Conservation (phyloP, 345 rosid species). For the Populus alba region DNA sequence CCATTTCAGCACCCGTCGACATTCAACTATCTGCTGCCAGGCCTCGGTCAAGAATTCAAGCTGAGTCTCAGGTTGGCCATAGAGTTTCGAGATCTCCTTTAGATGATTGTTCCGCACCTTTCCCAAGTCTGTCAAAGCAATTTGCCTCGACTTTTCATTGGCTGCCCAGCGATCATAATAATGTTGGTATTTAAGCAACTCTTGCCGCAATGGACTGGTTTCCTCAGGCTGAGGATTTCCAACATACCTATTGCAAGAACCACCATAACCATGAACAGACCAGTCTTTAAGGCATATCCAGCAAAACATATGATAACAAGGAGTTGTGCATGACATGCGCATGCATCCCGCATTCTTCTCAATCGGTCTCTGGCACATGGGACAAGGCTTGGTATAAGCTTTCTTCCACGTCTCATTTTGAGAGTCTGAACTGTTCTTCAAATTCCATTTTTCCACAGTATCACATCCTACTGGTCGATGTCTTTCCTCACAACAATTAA, state of each 20-base stretch:
- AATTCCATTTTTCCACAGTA: constrained; percentile 24
- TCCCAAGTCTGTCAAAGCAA: constrained; percentile 10
- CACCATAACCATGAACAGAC: background rate
- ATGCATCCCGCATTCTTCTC: constrained; percentile 30
- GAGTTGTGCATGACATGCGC: constrained; percentile 25
- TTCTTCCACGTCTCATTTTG: constrained; percentile 21
- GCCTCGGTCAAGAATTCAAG: constrained; percentile 24
- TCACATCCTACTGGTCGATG: constrained; percentile 25
- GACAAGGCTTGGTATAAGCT: constrained; percentile 29
- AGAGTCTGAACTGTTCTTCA: constrained; percentile 24
- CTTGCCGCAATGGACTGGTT: background rate
- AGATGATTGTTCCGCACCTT: background rate
- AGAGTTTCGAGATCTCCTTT: background rate
- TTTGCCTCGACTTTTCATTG: constrained; percentile 19
- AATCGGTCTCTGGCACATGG: constrained; percentile 24
- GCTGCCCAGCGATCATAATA: constrained; percentile 37
- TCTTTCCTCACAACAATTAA: constrained; percentile 1
- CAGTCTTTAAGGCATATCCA: constrained; percentile 27
- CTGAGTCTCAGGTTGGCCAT: background rate
- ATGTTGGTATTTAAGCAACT: constrained; percentile 21
- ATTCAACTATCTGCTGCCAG: constrained; percentile 30
- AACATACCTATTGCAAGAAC: background rate
- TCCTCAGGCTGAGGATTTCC: background rate
- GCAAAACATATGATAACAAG: constrained; percentile 22
- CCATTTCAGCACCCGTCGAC: constrained; percentile 34